phyloP scores from a whole-genome alignment of 805 yeast genomes.

The Schwanniomyces polymorphus region DNA sequence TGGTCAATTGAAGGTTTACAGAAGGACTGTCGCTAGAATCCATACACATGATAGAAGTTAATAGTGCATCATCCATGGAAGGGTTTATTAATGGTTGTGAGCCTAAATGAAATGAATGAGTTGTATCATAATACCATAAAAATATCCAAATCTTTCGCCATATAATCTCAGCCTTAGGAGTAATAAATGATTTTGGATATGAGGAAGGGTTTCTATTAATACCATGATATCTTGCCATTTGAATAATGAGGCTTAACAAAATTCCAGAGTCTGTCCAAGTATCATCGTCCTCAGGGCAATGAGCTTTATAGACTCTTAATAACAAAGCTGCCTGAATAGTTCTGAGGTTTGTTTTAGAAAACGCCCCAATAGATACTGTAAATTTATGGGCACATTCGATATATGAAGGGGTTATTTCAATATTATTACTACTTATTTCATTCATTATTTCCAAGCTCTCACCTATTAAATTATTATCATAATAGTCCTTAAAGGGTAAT shows the following conservation, averaged over 20 bases:
- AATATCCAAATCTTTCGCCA: conserved; percentile 9
- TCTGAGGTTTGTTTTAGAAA: neutral
- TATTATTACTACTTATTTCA: neutral
- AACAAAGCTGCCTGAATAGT: conserved; percentile 7
- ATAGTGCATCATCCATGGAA: neutral
- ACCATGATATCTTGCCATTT: conserved; percentile 8
- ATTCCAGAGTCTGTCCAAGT: conserved; percentile 2
- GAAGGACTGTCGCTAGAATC: neutral
- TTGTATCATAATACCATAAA: conserved; percentile 6
- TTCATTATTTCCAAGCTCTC: neutral
- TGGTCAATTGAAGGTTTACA: conserved; percentile 1
- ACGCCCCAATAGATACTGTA: neutral
- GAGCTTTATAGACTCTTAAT: conserved; percentile 5
- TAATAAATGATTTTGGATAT: neutral
- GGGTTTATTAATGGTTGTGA: neutral
- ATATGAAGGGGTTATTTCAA: neutral
- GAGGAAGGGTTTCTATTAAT: conserved; percentile 4
- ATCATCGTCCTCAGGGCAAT: conserved; percentile 10
- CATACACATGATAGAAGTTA: neutral
- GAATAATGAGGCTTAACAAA: conserved; percentile 2
- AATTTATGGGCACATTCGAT: conserved; percentile 2
- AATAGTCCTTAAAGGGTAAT: conserved; percentile 16
- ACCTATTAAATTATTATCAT: neutral
- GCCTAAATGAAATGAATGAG: conserved; percentile 6
- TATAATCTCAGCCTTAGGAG: neutral